Percentiles rank a stretch among this genome's conserved stretches.
phyloP scores from a whole-genome alignment of 768 basidiomycete genomes.

The Lepiota venenata region DNA sequence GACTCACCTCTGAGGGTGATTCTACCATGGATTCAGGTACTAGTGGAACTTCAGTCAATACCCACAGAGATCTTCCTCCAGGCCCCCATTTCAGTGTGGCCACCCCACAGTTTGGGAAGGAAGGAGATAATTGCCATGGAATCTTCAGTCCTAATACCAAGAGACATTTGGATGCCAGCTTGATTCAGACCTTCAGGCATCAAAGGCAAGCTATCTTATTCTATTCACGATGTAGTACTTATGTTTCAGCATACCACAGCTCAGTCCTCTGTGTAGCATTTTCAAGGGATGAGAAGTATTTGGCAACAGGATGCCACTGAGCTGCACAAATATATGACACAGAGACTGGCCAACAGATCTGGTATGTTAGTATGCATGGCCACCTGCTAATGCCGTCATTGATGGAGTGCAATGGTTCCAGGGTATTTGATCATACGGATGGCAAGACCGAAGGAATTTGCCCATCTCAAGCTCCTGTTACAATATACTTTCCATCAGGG shows the following conservation, averaged over 20 bases:
- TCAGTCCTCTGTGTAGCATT: constrained; percentile 91
- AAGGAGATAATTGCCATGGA: constrained; percentile 84
- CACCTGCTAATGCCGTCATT: not conserved
- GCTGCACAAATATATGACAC: constrained; percentile 95
- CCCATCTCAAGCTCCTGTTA: too few relatives aligned
- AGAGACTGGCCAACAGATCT: constrained; percentile 80
- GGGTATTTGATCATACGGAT: constrained; percentile 73
- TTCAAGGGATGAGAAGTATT: constrained; percentile 86
- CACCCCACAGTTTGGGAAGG: constrained; percentile 52
- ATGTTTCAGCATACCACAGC: constrained; percentile 22
- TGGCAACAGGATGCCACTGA: constrained; percentile 95
- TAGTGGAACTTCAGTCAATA: not conserved
- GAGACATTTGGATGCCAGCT: constrained; percentile 63
- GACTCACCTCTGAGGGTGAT: not conserved
- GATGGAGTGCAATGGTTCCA: constrained; percentile 21
- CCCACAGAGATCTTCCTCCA: constrained; percentile 25
- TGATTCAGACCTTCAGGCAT: constrained; percentile 81
- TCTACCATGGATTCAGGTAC: constrained; percentile 4
- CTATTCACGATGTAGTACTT: constrained; percentile 9
- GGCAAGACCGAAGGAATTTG: constrained; percentile 77
- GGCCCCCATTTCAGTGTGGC: constrained; percentile 40
- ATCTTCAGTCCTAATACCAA: constrained; percentile 78
- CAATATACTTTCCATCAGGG: too few relatives aligned
- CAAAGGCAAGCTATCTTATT: constrained; percentile 54
- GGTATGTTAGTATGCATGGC: constrained; percentile 44